Percentiles rank a stretch among this genome's conserved stretches.
Conservation (phyloP, 169 alveolate species). For the Plasmodium coatneyi region DNA sequence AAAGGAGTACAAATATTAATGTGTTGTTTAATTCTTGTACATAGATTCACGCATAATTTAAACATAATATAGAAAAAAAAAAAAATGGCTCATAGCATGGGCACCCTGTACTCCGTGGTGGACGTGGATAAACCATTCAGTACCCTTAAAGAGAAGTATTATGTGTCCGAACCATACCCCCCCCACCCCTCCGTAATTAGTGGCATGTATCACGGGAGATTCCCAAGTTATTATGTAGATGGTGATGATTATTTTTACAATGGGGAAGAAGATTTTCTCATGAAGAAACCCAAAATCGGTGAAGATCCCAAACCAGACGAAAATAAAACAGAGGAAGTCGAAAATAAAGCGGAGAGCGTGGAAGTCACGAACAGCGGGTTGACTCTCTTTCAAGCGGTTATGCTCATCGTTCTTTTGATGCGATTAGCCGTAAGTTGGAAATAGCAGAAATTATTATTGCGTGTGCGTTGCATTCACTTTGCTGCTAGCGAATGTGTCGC, state of each 20-base stretch:
- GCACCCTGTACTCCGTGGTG: not conserved
- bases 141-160: not conserved
- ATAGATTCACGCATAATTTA: no score
- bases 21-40: no score
- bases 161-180: not conserved
- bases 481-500: not conserved
- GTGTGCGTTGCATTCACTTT: not conserved
- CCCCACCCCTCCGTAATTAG: not conserved
- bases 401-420: not conserved
- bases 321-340: not conserved
- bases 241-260: not conserved
- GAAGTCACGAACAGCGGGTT: not conserved
- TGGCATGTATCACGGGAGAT: not conserved
- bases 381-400: not conserved
- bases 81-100: not conserved
- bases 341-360: not conserved
- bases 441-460: not conserved
- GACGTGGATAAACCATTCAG: not conserved
- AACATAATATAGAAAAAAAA: no score
- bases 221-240: not conserved
- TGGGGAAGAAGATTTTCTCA: not conserved
- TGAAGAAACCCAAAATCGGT: no score
- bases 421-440: not conserved
- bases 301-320: not conserved
- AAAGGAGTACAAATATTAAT: no score